Conservation (phyloP, 1,139 yeast genomes). For the Yamadazyma dushanensis region DNA sequence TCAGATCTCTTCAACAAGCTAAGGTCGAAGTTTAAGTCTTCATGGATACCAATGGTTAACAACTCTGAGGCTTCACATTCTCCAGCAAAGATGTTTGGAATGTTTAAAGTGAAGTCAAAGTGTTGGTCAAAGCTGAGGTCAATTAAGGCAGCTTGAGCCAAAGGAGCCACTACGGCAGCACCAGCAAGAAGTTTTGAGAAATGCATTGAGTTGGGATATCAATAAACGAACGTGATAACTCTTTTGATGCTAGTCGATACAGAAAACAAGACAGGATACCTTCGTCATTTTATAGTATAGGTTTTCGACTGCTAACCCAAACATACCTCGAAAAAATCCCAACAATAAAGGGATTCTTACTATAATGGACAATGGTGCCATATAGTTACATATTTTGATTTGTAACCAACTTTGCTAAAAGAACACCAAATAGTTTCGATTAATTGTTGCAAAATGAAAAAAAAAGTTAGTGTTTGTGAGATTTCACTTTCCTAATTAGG, state of each 20-base stretch:
- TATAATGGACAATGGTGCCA: not conserved
- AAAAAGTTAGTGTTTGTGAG: not conserved
- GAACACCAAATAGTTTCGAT: not conserved
- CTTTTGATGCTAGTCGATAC: not conserved
- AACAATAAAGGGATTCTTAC: not conserved
- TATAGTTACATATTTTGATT: not conserved
- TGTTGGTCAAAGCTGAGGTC: slow-evolving; percentile 12
- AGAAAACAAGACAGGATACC: slow-evolving; percentile 1
- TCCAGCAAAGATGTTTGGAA: slow-evolving; percentile 8
- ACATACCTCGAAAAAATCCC: not conserved
- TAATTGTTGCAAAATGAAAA: not conserved
- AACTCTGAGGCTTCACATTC: slow-evolving; percentile 13
- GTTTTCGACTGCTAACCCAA: too few species aligned
- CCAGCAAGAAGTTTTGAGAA: slow-evolving; percentile 14
- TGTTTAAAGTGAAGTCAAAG: slow-evolving; percentile 15
- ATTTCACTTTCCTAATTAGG: not conserved
- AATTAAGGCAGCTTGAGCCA: slow-evolving; percentile 13
- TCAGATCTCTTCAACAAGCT: slow-evolving; percentile 15
- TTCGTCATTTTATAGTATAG: slow-evolving; percentile 2
- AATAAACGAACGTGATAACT: slow-evolving; percentile 12
- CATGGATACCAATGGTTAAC: slow-evolving; percentile 13
- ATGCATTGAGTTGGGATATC: slow-evolving; percentile 11
- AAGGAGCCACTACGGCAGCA: slow-evolving; percentile 14
- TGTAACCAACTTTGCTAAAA: not conserved
- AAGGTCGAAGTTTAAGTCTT: slow-evolving; percentile 11